Percentiles rank a stretch among this genome's conserved stretches.
Conservation (phyloP, 345 rosid genomes). For the Euphorbia peplus region DNA sequence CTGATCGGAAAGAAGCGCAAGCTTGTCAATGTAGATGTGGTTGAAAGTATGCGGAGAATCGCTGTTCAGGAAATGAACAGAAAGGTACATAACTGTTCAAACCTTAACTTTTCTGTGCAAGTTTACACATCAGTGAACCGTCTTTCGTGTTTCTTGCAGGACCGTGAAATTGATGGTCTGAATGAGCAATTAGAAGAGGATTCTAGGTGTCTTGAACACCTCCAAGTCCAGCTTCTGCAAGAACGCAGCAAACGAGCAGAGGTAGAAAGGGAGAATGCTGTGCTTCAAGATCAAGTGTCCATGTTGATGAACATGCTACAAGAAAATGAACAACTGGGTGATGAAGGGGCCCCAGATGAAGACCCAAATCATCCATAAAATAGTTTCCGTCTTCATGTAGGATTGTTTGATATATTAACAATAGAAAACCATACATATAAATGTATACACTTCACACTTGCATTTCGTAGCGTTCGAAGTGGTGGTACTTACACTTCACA, state of each 20-base stretch:
- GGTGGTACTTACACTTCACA: not conserved
- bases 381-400: constrained; percentile 34
- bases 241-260: constrained; percentile 73
- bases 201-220: constrained; percentile 68
- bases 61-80: constrained; percentile 95
- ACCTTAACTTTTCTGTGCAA: not conserved
- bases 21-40: constrained; percentile 88
- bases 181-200: constrained; percentile 96
- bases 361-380: constrained; percentile 45
- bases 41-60: constrained; percentile 94
- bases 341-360: constrained; percentile 30
- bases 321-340: constrained; percentile 50
- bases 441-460: too few relatives aligned
- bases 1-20: constrained; percentile 90
- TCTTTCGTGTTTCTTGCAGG: constrained; percentile 41
- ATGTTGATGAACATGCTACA: constrained; percentile 85
- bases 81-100: constrained; percentile 48
- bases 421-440: not conserved
- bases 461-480: not conserved
- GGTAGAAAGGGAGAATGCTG: constrained; percentile 72
- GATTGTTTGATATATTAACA: constrained; percentile 23
- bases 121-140: not conserved
- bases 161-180: constrained; percentile 78
- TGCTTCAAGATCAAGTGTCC: constrained; percentile 75
- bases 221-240: constrained; percentile 75